Percentiles rank a stretch among this genome's conserved stretches.
Evolutionary conservation across 139 green algal species (phyloP).

Genomic region (Cymbomonas tetramitiformis): DNA sequence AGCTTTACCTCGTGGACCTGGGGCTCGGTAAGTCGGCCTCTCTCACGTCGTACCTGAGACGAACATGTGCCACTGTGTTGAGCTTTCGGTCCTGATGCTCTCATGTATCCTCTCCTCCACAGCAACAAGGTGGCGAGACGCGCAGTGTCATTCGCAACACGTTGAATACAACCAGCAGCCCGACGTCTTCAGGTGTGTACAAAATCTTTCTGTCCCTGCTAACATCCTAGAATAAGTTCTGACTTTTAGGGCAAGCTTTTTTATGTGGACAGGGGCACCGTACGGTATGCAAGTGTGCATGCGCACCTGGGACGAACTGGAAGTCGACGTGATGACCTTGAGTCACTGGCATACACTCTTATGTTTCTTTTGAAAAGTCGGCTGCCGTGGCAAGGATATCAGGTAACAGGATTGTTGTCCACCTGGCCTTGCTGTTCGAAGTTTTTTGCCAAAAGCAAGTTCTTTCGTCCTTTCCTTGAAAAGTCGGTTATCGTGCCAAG

Average conservation of each 20-base stretch:
- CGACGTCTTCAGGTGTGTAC: constrained; percentile 77
- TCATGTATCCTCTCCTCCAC: constrained; percentile 28
- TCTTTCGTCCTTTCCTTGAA: no score
- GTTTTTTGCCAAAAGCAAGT: no score
- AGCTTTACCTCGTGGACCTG: constrained; percentile 90
- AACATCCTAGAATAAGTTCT: neutral
- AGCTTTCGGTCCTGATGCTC: no score
- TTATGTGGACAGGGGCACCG: no score
- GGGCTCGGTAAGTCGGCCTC: no score
- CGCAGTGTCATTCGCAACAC: constrained; percentile 69
- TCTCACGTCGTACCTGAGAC: no score
- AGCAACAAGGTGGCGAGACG: constrained; percentile 76
- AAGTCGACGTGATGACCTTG: constrained; percentile 81
- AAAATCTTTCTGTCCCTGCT: neutral
- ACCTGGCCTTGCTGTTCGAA: no score
- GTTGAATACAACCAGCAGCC: constrained; percentile 98
- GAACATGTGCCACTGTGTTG: no score
- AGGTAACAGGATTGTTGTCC: constrained; percentile 44
- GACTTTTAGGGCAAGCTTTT: constrained; percentile 4
- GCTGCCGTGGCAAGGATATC: constrained; percentile 85
- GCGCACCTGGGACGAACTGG: constrained; percentile 90
- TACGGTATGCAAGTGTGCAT: constrained; percentile 92
- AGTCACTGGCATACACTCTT: constrained; percentile 95
- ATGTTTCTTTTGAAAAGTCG: constrained; percentile 87
- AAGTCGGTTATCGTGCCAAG: no score